phyloP scores from a whole-genome alignment of 2,329 filamentous ascomycete genomes.

The Periconia digitata region DNA sequence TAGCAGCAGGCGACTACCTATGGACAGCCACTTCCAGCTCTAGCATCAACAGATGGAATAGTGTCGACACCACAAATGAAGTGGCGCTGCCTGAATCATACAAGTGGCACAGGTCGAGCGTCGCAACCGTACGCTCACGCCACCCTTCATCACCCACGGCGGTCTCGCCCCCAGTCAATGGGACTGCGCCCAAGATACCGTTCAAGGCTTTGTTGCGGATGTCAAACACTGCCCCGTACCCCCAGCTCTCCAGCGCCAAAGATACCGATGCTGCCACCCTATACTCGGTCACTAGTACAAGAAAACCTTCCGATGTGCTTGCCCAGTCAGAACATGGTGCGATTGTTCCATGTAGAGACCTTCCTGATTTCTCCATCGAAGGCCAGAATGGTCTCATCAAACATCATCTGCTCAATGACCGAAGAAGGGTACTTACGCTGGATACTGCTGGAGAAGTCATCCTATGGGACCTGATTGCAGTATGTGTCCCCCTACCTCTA shows the following conservation, averaged over 20 bases:
- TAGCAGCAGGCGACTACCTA: conserved; percentile 70
- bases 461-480: conserved; percentile 89
- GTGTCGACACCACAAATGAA: conserved; percentile 77
- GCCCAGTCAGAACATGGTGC: conserved; percentile 41
- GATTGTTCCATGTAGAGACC: conserved; percentile 42
- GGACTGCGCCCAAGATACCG: conserved; percentile 63
- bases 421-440: conserved; percentile 82
- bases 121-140: conserved; percentile 46
- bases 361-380: conserved; percentile 68
- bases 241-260: conserved; percentile 54
- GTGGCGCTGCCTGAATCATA: conserved; percentile 59
- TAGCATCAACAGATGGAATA: conserved; percentile 88
- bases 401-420: conserved; percentile 86
- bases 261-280: conserved; percentile 60
- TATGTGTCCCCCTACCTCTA: conserved; percentile 42
- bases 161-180: conserved; percentile 33
- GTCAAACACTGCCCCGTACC: conserved; percentile 81
- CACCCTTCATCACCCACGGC: conserved; percentile 41
- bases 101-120: conserved; percentile 58
- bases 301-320: conserved; percentile 61
- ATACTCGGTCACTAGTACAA: conserved; percentile 51
- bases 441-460: conserved; percentile 95
- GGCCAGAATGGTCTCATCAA: conserved; percentile 95
- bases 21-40: conserved; percentile 91
- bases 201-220: conserved; percentile 77